Evolutionary conservation across 495 filamentous ascomycete species (phyloP), one percentile per base, ranked within the genome.

Genomic region (Niebla homalea): DNA sequence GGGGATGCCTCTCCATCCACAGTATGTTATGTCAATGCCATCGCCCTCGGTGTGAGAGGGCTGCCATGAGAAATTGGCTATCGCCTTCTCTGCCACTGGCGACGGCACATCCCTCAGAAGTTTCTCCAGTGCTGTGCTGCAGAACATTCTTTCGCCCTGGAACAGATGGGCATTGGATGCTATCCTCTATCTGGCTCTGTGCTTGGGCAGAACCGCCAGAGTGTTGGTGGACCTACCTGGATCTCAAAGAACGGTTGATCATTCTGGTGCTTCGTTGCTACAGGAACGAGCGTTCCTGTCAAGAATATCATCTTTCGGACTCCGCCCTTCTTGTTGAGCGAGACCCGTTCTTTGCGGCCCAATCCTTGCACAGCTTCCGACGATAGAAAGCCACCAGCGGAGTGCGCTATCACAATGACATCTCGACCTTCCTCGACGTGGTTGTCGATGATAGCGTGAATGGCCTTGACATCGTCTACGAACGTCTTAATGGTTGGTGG

Each of bases 331-430:
- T 52, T 54, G 0, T 32, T n/a, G 1, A 26, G 12, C 15, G 22
- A 15, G 8, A 15, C 32, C 16, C 51, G 35, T 8, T 65, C 69
- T 15, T 55, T 43, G 45, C 68, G 68, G 5, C 62, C 59, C 16
- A 74, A 51, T 5, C 62, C 61, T 15, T 67, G 60, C 7, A 63
- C 57, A 11, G 60, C 66, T 44, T 71, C 65, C 10, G 62, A 62
- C 55, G 65, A 67, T 6, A 62, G 48, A 32, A 69, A 46, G 1
- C 66, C 64, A 3, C 68, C 66, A 49, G 67, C 69, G 1, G 66
- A 70, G 40, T 71, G 68, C 4, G 57, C 63, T 21, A 70, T 14
- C 5, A 64, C 39, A 42, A 69, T 60, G n/a, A 67, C 40, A 12
- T 62, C 29, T 20, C 43, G 43, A 20, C 51, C 11, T 26, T 44